Evolutionary conservation across 2,329 filamentous ascomycete species (phyloP).

Genomic region (Colletotrichum sp.): DNA sequence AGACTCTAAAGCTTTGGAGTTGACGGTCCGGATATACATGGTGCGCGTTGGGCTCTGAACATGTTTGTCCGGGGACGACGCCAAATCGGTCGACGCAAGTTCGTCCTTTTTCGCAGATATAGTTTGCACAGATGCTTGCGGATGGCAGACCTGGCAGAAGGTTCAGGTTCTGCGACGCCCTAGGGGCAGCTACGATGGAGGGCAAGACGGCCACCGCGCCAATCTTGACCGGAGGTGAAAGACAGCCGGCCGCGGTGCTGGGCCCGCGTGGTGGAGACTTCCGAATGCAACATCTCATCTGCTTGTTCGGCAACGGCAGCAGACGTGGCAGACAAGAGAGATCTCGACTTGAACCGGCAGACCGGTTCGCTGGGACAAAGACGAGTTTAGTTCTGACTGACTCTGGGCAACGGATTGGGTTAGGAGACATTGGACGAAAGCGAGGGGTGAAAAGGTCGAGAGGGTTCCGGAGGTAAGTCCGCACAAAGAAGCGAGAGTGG

Average conservation of each 20-base stretch:
- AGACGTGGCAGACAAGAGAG: not conserved
- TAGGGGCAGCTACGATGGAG: not conserved
- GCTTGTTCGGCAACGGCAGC: not conserved
- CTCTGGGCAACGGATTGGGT: not conserved
- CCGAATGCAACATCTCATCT: not conserved
- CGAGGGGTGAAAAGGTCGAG: not conserved
- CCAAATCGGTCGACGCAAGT: not conserved
- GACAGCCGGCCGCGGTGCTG: not conserved
- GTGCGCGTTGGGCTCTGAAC: not conserved
- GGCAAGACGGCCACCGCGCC: not conserved
- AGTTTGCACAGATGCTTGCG: not conserved
- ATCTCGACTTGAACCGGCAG: not conserved
- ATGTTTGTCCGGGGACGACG: not conserved
- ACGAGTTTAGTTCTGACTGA: not conserved
- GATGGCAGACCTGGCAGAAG: not conserved
- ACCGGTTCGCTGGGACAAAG: not conserved
- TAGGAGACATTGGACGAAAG: not conserved
- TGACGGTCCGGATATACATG: not conserved
- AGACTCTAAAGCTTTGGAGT: not conserved
- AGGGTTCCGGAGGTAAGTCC: not conserved
- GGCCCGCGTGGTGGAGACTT: not conserved
- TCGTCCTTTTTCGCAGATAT: conserved; percentile 2
- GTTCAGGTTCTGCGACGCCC: not conserved
- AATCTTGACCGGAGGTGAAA: not conserved
- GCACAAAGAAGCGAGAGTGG: not conserved